Conservation (phyloP, 306 rosid species). For the Quercus wislizeni region DNA sequence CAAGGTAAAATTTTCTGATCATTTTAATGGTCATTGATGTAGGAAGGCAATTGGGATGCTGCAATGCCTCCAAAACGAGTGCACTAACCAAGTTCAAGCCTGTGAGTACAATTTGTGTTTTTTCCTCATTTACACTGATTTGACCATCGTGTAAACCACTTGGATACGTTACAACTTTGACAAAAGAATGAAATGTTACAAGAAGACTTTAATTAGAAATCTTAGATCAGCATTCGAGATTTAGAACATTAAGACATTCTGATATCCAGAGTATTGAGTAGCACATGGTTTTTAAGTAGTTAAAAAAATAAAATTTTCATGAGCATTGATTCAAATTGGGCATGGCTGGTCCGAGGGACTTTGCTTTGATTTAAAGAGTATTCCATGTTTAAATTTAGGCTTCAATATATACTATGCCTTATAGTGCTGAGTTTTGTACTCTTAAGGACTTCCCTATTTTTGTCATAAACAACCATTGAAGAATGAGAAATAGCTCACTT, state of each 20-base stretch:
- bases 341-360: not conserved
- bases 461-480: too few species aligned
- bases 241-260: not conserved
- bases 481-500: not conserved
- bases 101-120: constrained; percentile 19
- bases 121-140: not conserved
- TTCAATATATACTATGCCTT: not conserved
- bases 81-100: constrained; percentile 19
- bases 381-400: not conserved
- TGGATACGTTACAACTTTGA: not conserved
- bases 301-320: not conserved
- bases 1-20: not conserved
- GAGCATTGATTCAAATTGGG: not conserved
- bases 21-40: not conserved
- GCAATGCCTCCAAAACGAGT: constrained; percentile 28
- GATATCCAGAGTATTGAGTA: not conserved
- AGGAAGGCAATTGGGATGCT: constrained; percentile 24
- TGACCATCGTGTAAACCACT: not conserved
- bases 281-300: not conserved
- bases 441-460: not conserved
- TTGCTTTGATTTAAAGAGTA: not conserved
- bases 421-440: not conserved
- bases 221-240: not conserved
- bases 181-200: not conserved
- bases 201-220: not conserved